phyloP scores from a whole-genome alignment of 1,139 yeast species.

The Protomyces arabidopsidicola region DNA sequence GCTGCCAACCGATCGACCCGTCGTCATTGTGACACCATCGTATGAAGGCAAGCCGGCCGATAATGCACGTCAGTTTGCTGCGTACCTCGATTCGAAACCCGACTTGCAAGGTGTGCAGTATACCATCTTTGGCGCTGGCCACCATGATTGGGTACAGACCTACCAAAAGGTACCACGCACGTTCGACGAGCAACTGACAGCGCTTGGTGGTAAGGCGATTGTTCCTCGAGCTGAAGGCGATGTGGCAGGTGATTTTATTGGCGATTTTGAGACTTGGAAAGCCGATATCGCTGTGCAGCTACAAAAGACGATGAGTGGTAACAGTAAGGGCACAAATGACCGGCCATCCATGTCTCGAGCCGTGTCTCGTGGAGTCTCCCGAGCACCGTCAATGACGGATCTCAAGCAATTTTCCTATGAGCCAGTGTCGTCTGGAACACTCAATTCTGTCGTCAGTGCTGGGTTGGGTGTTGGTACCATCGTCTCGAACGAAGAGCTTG shows the following conservation, averaged over 20 bases:
- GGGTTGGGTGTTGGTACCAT: constrained; percentile 5
- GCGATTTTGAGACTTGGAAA: constrained; percentile 27
- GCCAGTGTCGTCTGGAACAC: constrained; percentile 8
- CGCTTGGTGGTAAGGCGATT: constrained; percentile 16
- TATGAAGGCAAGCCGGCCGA: constrained; percentile 28
- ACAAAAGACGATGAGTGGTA: background rate
- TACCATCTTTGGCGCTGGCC: constrained; percentile 27
- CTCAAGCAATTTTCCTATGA: constrained; percentile 16
- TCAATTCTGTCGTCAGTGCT: constrained; percentile 3
- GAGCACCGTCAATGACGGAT: background rate
- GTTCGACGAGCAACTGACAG: constrained; percentile 13
- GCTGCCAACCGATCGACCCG: constrained; percentile 16
- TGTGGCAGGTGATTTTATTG: constrained; percentile 26
- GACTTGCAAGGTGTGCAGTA: constrained; percentile 20
- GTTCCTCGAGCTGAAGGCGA: constrained; percentile 22
- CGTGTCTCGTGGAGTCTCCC: background rate
- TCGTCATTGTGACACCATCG: constrained; percentile 23
- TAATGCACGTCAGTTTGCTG: constrained; percentile 26
- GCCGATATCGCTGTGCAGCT: constrained; percentile 13
- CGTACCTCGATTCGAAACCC: constrained; percentile 14
- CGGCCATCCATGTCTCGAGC: background rate
- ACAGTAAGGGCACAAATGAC: background rate
- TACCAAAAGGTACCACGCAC: constrained; percentile 19
- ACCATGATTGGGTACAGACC: constrained; percentile 27
- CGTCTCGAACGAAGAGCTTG: constrained; percentile 5